These are phyloP conservation scores for Flaveria bidentis DNA, from an alignment of 129 eudicot species.

Conservation along the genomic window DNA sequence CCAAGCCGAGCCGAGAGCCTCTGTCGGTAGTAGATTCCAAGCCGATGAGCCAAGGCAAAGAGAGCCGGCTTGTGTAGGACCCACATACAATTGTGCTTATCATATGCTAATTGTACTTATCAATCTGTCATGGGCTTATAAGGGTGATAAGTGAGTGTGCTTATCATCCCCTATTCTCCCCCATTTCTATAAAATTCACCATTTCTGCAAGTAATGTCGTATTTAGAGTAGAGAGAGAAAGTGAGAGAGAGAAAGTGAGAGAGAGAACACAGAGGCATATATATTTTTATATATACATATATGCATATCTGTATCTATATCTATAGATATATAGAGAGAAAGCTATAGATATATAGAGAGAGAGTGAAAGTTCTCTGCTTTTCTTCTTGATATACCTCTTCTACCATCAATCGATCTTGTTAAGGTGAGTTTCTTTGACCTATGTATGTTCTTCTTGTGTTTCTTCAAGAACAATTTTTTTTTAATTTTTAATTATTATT, in stretches of 20 bases:
- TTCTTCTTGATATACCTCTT: slow-evolving; percentile 24
- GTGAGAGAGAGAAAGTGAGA: slow-evolving; percentile 36
- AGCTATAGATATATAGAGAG: slow-evolving; percentile 33
- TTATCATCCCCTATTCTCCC: slow-evolving; percentile 37
- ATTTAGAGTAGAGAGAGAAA: slow-evolving; percentile 58
- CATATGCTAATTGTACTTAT: rapidly evolving
- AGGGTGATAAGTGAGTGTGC: not conserved
- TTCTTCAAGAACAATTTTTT: slow-evolving; percentile 3
- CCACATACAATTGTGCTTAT: slow-evolving; percentile 14
- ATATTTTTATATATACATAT: not conserved
- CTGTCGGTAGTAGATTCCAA: slow-evolving; percentile 53
- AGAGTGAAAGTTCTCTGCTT: slow-evolving; percentile 31
- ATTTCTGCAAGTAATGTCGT: slow-evolving; percentile 56
- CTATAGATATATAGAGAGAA: not conserved
- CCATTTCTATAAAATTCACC: slow-evolving; percentile 49
- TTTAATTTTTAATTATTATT: not conserved
- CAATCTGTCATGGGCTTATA: slow-evolving; percentile 20
- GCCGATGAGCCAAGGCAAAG: slow-evolving; percentile 53
- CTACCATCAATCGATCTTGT: slow-evolving; percentile 41
- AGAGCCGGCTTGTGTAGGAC: slow-evolving; percentile 52
- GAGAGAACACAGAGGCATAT: slow-evolving; percentile 19
- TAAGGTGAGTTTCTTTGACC: slow-evolving; percentile 27
- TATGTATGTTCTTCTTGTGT: not conserved
- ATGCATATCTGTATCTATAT: not conserved
- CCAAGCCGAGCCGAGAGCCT: slow-evolving; percentile 40